Evolutionary conservation across 2,329 filamentous ascomycete species (phyloP).

Genomic region (Colletotrichum siamense): DNA sequence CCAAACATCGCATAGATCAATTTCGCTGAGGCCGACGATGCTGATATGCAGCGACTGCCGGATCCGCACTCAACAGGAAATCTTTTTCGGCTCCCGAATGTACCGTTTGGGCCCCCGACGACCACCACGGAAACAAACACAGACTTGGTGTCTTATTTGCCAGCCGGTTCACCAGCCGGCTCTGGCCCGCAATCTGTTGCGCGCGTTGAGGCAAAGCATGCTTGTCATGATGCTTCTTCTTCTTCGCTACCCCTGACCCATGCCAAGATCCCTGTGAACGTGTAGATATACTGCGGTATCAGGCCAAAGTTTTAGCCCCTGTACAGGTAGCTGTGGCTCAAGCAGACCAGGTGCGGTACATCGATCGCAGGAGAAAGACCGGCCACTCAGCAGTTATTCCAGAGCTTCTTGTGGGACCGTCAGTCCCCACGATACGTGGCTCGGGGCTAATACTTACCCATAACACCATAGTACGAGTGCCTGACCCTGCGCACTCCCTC

Average conservation of each 20-base stretch:
- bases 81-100: not conserved
- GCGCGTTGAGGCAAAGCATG: not conserved
- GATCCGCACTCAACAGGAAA: not conserved
- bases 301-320: no score
- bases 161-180: not conserved
- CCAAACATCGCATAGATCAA: not conserved
- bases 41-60: not conserved
- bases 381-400: no score
- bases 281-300: not conserved
- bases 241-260: conserved; percentile 6
- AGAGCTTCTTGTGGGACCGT: no score
- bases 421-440: no score
- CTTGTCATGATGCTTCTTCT: conserved; percentile 8
- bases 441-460: no score
- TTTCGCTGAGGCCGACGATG: not conserved
- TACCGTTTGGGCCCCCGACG: not conserved
- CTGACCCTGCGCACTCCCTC: not conserved
- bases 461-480: not conserved
- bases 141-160: not conserved
- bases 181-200: not conserved
- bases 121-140: not conserved
- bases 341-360: no score
- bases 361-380: no score
- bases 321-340: no score
- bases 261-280: not conserved